These are phyloP conservation scores for Batkoa obscura DNA, from an alignment of 371 early-diverging fungal species.

Conservation along the genomic window DNA sequence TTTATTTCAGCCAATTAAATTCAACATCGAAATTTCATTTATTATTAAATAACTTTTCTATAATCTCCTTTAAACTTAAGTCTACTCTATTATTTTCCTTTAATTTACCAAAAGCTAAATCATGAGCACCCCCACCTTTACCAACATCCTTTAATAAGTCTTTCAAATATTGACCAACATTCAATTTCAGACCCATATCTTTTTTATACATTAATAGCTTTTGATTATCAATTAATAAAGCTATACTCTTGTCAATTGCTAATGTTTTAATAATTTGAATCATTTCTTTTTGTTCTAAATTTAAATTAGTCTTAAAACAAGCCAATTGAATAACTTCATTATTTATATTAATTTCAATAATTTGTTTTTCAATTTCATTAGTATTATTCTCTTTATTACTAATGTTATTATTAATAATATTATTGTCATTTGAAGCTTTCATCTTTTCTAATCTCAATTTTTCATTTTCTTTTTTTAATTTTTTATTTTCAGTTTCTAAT, in stretches of 20 bases:
- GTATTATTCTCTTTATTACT: too few relatives aligned
- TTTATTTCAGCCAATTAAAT: too few relatives aligned
- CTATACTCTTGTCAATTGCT: not conserved
- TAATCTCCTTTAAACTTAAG: too few relatives aligned
- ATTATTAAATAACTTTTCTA: too few relatives aligned
- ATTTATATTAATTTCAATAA: too few relatives aligned
- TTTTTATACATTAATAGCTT: not conserved
- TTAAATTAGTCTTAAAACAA: too few relatives aligned
- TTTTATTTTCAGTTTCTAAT: not conserved
- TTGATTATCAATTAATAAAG: not conserved
- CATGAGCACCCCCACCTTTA: slow-evolving; percentile 11
- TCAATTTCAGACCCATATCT: not conserved
- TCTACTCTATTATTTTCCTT: not conserved
- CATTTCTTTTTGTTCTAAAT: not conserved
- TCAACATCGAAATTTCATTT: too few relatives aligned
- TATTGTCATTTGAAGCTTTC: too few relatives aligned
- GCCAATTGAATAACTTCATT: too few relatives aligned
- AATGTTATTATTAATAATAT: not conserved
- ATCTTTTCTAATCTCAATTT: not conserved
- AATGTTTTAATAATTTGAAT: not conserved
- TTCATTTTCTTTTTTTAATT: not conserved
- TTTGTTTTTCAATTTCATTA: too few relatives aligned
- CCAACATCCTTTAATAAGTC: slow-evolving; percentile 11
- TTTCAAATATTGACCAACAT: slow-evolving; percentile 19
- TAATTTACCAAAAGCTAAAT: slow-evolving; percentile 10